Evolutionary conservation across 108 stramenopile species (phyloP), one percentile per base, ranked within the genome.

Genomic region (Bacterosira constricta): DNA sequence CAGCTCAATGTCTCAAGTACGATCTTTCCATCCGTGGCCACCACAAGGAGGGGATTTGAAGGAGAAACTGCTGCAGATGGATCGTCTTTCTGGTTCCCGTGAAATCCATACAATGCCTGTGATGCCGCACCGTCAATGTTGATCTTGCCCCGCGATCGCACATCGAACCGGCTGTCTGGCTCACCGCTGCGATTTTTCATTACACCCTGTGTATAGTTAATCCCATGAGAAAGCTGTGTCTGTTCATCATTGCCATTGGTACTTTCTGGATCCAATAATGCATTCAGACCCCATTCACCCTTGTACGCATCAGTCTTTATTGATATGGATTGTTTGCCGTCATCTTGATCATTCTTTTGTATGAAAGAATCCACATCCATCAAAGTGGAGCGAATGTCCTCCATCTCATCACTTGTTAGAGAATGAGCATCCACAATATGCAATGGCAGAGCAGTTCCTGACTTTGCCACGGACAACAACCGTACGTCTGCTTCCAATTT

Each of bases 151-250:
- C 79, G 37, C 23, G 74, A 66, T 35, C 70, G 75, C 35, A 68
- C 58, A 63, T 96, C 95, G 58, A 91, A 96, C 27, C 95, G 84
- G 75, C 90, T 92, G 71, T 96, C 91, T 8, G 90, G 95, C 64
- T 95, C 95, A n/a, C 56, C 69, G 42, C 88, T 92, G 30, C 85
- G 85, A 75, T 95, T 95, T 54, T 85, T 86, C 26, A 92, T 55
- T 62, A 75, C 81, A 1, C 90, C 90, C 39, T 86, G 81, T 6
- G 85, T 56, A 73, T 86, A 89, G 20, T 85, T 37, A 13, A 80
- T 44, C 23, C 55, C 44, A 23, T 21, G 26, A 4, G 38, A 52
- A 23, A 23, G 18, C 36, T 44, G 57, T 69, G 26, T 66, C 67
- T 34, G 3, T 4, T 36, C 27, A 21, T 15, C 23, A 0, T 39